These are phyloP conservation scores for Rhodotorula toruloides DNA, from an alignment of 768 basidiomycete species.

Conservation along the genomic window DNA sequence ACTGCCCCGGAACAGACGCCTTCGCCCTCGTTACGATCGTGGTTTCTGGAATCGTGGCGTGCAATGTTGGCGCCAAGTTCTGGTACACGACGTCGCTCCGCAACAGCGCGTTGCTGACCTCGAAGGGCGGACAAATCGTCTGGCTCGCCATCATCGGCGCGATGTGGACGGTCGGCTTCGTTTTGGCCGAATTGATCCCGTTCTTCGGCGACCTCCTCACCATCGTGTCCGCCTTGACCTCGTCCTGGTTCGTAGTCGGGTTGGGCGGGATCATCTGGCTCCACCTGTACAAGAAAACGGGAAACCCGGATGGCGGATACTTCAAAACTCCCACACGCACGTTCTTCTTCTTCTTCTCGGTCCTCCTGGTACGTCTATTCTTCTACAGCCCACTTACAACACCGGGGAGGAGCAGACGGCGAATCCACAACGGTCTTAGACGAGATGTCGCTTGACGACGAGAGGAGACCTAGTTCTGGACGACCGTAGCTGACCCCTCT, in stretches of 20 bases:
- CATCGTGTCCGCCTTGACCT: slow-evolving; percentile 7
- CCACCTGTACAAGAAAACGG: slow-evolving; percentile 5
- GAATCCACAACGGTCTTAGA: no score
- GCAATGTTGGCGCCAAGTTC: slow-evolving; percentile 17
- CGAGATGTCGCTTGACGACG: no score
- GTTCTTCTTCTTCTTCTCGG: background rate
- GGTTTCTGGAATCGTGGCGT: slow-evolving; percentile 10
- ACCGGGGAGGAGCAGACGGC: no score
- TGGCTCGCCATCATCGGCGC: slow-evolving; percentile 4
- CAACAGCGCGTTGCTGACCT: slow-evolving; percentile 2
- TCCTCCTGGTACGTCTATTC: background rate
- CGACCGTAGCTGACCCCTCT: no score
- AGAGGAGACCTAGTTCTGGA: no score
- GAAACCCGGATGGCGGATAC: background rate
- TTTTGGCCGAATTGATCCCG: slow-evolving; percentile 17
- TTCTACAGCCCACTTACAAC: no score
- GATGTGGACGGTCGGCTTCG: slow-evolving; percentile 1
- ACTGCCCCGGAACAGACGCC: no score
- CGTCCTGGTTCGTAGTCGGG: slow-evolving; percentile 13
- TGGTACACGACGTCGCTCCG: slow-evolving; percentile 1
- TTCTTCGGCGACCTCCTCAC: slow-evolving; percentile 18
- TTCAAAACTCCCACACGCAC: background rate
- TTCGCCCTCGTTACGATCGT: slow-evolving; percentile 20
- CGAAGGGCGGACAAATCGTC: background rate
- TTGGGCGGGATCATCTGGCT: slow-evolving; percentile 2